Conservation (phyloP, 345 rosid genomes). For the Ceriops tagal region DNA sequence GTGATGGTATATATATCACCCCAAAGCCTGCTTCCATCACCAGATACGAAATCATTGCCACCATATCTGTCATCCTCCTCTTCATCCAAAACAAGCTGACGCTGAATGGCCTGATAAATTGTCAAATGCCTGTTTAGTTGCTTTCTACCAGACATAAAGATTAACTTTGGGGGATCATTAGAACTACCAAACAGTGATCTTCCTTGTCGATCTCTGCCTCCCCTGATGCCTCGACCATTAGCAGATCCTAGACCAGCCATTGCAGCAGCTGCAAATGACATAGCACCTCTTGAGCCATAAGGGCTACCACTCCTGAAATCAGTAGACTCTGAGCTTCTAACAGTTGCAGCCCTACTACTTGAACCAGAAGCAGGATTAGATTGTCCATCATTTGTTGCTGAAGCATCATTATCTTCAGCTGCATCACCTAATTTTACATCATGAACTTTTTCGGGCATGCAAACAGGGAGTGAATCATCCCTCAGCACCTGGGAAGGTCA, state of each 20-base stretch:
- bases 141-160: constrained; percentile 83
- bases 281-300: constrained; percentile 86
- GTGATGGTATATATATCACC: constrained; percentile 83
- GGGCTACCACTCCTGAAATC: constrained; percentile 64
- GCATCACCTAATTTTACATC: constrained; percentile 96
- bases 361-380: constrained; percentile 71
- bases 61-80: constrained; percentile 86
- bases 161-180: constrained; percentile 70
- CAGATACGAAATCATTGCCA: constrained; percentile 71
- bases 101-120: constrained; percentile 95
- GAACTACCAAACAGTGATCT: constrained; percentile 57
- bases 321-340: constrained; percentile 65
- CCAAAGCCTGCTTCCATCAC: constrained; percentile 91
- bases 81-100: constrained; percentile 82
- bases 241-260: constrained; percentile 97
- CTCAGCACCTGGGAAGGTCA: constrained; percentile 50
- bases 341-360: constrained; percentile 67
- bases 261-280: constrained; percentile 97
- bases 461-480: constrained; percentile 84
- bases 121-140: constrained; percentile 90
- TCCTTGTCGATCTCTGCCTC: constrained; percentile 88
- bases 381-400: constrained; percentile 52
- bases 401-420: constrained; percentile 51
- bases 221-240: constrained; percentile 88
- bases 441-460: constrained; percentile 89